Evolutionary conservation across 495 filamentous ascomycete species (phyloP).

Genomic region (Penicillium canescens): DNA sequence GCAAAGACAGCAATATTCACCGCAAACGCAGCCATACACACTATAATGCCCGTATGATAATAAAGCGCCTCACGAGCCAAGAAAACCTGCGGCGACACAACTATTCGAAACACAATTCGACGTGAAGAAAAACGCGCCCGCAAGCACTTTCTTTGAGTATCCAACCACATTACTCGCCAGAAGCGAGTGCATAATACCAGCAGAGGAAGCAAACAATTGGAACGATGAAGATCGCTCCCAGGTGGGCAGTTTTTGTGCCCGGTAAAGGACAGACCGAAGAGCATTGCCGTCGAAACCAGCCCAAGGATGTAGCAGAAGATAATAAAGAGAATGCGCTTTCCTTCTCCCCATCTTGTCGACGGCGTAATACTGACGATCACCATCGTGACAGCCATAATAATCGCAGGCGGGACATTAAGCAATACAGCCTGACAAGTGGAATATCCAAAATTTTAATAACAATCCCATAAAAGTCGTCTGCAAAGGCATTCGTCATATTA

Average conservation of each 20-base stretch:
- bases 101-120: slow-evolving; percentile 8
- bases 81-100: slow-evolving; percentile 10
- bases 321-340: slow-evolving; percentile 42
- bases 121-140: not conserved
- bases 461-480: slow-evolving; percentile 59
- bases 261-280: too few species aligned
- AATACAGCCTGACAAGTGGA: slow-evolving; percentile 57
- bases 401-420: slow-evolving; percentile 57
- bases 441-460: slow-evolving; percentile 30
- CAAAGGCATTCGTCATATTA: slow-evolving; percentile 58
- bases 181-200: too few species aligned
- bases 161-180: slow-evolving; percentile 8
- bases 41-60: slow-evolving; percentile 7
- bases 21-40: slow-evolving; percentile 5
- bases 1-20: slow-evolving; percentile 10
- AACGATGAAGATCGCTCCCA: too few species aligned
- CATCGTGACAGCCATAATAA: slow-evolving; percentile 55
- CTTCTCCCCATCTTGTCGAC: slow-evolving; percentile 40
- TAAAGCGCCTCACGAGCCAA: slow-evolving; percentile 1
- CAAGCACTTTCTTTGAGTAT: slow-evolving; percentile 11
- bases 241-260: too few species aligned
- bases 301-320: not conserved
- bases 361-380: slow-evolving; percentile 49
- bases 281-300: not conserved
- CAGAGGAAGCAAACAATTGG: too few species aligned